phyloP scores from a whole-genome alignment of 371 early-diverging fungal species.

The Chytridium lagenaria region DNA sequence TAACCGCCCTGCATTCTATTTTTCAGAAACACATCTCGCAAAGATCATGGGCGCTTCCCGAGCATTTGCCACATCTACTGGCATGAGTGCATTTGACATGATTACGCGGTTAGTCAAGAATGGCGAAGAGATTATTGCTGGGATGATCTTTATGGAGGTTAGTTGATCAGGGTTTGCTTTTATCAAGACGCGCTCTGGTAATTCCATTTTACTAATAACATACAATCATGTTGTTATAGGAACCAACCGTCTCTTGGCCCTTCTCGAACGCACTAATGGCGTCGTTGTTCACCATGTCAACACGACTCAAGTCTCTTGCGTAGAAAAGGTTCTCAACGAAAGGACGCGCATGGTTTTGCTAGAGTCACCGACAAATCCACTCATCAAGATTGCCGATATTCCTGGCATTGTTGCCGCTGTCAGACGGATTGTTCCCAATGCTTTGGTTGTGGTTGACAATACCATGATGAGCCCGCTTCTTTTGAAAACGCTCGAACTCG shows the following conservation, averaged over 20 bases:
- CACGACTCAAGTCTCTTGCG: conserved; percentile 68
- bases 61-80: conserved; percentile 79
- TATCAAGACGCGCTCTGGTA: too few relatives aligned
- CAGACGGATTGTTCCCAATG: conserved; percentile 68
- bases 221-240: too few relatives aligned
- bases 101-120: conserved; percentile 78
- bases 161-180: too few relatives aligned
- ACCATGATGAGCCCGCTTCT: conserved; percentile 93
- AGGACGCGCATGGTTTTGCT: conserved; percentile 82
- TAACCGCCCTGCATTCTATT: neutral
- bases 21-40: conserved; percentile 79
- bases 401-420: conserved; percentile 73
- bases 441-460: conserved; percentile 88
- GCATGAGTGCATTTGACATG: conserved; percentile 90
- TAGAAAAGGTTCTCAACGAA: conserved; percentile 68
- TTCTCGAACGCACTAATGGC: conserved; percentile 69
- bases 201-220: too few relatives aligned
- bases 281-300: conserved; percentile 85
- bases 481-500: conserved; percentile 83
- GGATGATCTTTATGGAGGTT: conserved; percentile 90
- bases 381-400: conserved; percentile 85
- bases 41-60: conserved; percentile 82
- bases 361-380: conserved; percentile 91
- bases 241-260: conserved; percentile 82
- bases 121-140: conserved; percentile 86